A percentile compares a stretch with the other conserved stretches of the same genome.
Evolutionary conservation across 495 filamentous ascomycete species (phyloP).

Genomic region (Podospora tetraspora): DNA sequence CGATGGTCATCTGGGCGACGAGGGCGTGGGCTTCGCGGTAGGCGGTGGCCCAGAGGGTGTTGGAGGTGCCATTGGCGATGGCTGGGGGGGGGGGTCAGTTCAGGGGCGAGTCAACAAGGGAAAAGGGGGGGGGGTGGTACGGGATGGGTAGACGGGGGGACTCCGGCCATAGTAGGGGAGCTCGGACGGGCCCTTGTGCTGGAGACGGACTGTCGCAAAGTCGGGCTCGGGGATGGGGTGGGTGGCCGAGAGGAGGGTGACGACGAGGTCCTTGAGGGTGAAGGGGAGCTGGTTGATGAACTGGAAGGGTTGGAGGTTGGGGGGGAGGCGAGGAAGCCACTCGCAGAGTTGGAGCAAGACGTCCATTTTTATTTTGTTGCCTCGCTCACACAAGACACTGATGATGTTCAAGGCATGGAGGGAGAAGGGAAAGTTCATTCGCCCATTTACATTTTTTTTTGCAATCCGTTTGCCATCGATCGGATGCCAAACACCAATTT

Average conservation of each 20-base stretch:
- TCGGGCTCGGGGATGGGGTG: not conserved
- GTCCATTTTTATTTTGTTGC: slow-evolving; percentile 1
- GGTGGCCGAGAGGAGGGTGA: slow-evolving; percentile 19
- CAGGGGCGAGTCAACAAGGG: not conserved
- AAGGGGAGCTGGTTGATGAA: slow-evolving; percentile 11
- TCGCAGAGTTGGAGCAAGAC: slow-evolving; percentile 4
- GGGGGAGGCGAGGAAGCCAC: not conserved
- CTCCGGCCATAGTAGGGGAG: slow-evolving; percentile 32
- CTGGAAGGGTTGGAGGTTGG: not conserved
- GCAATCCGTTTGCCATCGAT: not conserved
- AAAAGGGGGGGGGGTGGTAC: slow-evolving; percentile 15
- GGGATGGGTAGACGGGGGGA: slow-evolving; percentile 51
- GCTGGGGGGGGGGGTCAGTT: slow-evolving; percentile 30
- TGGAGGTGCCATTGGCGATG: slow-evolving; percentile 42
- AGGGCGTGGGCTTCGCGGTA: slow-evolving; percentile 32
- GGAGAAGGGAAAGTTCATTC: not conserved
- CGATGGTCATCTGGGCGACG: slow-evolving; percentile 34
- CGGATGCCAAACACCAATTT: not conserved
- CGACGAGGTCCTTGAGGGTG: slow-evolving; percentile 16
- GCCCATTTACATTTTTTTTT: not conserved
- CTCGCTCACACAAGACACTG: not conserved
- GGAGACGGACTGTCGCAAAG: not conserved
- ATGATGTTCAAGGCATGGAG: not conserved
- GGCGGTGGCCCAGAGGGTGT: slow-evolving; percentile 32
- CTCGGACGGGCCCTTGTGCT: slow-evolving; percentile 14